Percentiles rank a stretch among this genome's conserved stretches.
These are phyloP conservation scores for Glaciozyma martinii DNA, from an alignment of 768 basidiomycete genomes.

Conservation along the genomic window DNA sequence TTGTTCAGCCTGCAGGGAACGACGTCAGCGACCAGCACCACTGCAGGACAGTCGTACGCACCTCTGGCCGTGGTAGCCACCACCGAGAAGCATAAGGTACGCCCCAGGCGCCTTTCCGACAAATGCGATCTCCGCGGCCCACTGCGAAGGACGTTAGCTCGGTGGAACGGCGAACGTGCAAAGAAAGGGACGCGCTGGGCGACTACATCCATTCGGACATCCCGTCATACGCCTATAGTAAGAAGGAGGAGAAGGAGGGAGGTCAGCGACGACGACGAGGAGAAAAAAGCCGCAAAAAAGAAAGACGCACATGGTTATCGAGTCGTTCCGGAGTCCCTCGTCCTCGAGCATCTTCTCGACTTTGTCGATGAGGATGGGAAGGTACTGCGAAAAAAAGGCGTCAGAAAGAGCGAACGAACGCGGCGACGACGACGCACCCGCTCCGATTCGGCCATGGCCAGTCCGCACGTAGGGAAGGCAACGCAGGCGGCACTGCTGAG, in stretches of 20 bases:
- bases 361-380: slow-evolving; percentile 85
- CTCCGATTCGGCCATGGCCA: slow-evolving; percentile 73
- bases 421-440: slow-evolving; percentile 44
- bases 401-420: slow-evolving; percentile 13
- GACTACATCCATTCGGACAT: slow-evolving; percentile 47
- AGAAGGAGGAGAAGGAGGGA: too few relatives aligned
- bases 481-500: slow-evolving; percentile 92
- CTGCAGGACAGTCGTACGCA: neutral
- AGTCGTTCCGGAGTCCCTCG: slow-evolving; percentile 82
- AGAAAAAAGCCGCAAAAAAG: too few relatives aligned
- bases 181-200: slow-evolving; percentile 8
- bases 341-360: slow-evolving; percentile 92
- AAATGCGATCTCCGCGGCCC: slow-evolving; percentile 84
- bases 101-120: slow-evolving; percentile 90
- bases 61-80: slow-evolving; percentile 87
- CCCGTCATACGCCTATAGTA: slow-evolving; percentile 98
- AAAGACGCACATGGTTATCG: slow-evolving; percentile 65
- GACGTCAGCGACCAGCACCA: neutral
- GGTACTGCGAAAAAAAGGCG: slow-evolving; percentile 50
- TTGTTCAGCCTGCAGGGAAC: slow-evolving; percentile 56
- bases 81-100: slow-evolving; percentile 91
- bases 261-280: too few relatives aligned
- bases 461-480: slow-evolving; percentile 66
- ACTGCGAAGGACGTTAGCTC: slow-evolving; percentile 46
- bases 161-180: too few relatives aligned